phyloP scores from a whole-genome alignment of 805 yeast genomes.

The Kluyveromyces wickerhamii region DNA sequence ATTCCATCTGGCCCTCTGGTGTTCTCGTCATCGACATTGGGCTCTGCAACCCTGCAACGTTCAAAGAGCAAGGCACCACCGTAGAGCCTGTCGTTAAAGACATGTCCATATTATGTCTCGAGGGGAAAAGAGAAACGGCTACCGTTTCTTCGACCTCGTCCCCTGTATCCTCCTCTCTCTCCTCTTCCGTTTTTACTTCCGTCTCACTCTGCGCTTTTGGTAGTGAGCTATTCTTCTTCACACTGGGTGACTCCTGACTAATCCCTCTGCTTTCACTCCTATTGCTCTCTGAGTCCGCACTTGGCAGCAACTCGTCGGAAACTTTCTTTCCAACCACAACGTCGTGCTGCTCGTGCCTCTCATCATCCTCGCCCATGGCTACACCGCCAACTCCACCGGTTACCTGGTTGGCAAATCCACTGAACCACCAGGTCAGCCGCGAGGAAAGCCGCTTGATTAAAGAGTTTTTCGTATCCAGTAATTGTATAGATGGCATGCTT shows the following conservation, averaged over 20 bases:
- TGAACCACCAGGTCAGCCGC: slow-evolving; percentile 9
- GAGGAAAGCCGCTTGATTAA: slow-evolving; percentile 7
- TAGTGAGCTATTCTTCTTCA: no score
- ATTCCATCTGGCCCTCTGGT: slow-evolving; percentile 19
- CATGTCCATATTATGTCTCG: slow-evolving; percentile 18
- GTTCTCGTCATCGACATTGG: slow-evolving; percentile 19
- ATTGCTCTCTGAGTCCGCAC: no score
- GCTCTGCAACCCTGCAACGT: slow-evolving; percentile 14
- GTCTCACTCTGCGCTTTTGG: slow-evolving; percentile 1
- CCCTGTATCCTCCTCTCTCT: slow-evolving; percentile 2
- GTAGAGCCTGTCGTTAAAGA: slow-evolving; percentile 13
- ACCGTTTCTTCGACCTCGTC: slow-evolving; percentile 2
- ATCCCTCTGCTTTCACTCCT: no score
- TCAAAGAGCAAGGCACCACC: slow-evolving; percentile 24
- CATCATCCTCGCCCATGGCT: no score
- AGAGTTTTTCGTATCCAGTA: slow-evolving; percentile 8
- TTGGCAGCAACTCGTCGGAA: no score
- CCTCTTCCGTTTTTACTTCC: not conserved
- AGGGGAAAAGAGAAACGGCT: slow-evolving; percentile 17
- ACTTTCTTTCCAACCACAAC: no score
- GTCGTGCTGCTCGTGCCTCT: no score
- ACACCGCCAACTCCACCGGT: not conserved
- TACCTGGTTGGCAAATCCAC: slow-evolving; percentile 10
- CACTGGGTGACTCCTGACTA: no score
- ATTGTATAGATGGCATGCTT: slow-evolving; percentile 9